Base-by-base conservation (phyloP, 2,329 filamentous ascomycete genomes). In the Exophiala sideris region DNA sequence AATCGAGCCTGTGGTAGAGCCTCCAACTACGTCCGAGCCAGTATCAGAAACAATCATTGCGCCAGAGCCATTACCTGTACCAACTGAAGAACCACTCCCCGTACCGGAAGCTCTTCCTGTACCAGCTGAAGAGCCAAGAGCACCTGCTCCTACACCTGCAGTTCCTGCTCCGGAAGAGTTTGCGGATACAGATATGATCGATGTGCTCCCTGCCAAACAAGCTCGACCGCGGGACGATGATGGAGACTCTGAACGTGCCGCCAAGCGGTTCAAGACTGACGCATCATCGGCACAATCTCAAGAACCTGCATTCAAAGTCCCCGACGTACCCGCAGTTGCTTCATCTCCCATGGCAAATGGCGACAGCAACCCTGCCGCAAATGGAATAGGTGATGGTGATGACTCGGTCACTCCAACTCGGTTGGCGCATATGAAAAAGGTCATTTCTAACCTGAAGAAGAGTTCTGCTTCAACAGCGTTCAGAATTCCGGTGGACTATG, bases 241-340 rank as follows among this genome's bases (percentile, higher is more conserved):
- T 60, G 74, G 58, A 10, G 76, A 77, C 16, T 74, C 67, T n/a
- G 68, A 89, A 60, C 90, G 86, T 49, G 82, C 82, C 12, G 82
- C 90, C 1, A 96, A 96, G 76, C 85, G 91, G 21, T 83, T 88
- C 35, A 92, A 86, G 72, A 87, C 89, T 0, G 87, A 88, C 12
- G 74, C 78, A 40, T 51, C 48, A n/a, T 72, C 73, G 16, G 58
- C 65, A 39, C 29, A 21, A 10, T 24, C 42, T 18, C 73, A 76
- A 32, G 70, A 72, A 45, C 62, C 62, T 4, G 72, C 73, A 39
- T 74, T 76, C 63, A 77, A 78, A 60, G 68, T 74, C 10, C 72
- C 75, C 1, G 69, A 73, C 7, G 57, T 73, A 9, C 73, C 76
- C 36, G 46, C 53, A 9, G 66, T 72, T 18, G 67, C 66, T 56